These are phyloP conservation scores for Neurospora sublineolata DNA, from an alignment of 495 filamentous ascomycete genomes.

Conservation along the genomic window DNA sequence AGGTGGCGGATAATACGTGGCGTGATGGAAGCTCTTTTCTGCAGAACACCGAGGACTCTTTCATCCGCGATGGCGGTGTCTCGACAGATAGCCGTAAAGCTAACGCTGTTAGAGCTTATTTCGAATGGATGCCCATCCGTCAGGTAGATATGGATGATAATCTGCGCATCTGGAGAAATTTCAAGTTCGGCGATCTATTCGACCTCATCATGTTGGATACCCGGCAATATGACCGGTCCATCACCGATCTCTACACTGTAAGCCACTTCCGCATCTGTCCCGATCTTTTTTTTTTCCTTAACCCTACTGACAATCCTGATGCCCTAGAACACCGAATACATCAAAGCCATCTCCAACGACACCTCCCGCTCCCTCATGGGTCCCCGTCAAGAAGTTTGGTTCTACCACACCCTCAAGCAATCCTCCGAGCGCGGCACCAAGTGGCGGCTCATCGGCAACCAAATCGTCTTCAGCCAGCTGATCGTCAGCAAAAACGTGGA, in stretches of 20 bases:
- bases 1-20: slow-evolving; percentile 54
- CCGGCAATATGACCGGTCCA: slow-evolving; percentile 51
- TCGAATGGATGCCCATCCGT: slow-evolving; percentile 56
- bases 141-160: slow-evolving; percentile 62
- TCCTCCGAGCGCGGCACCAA: slow-evolving; percentile 42
- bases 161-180: slow-evolving; percentile 55
- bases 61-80: slow-evolving; percentile 46
- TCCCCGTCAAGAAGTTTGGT: slow-evolving; percentile 54
- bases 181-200: slow-evolving; percentile 51
- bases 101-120: slow-evolving; percentile 60
- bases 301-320: not conserved
- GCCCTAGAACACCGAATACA: slow-evolving; percentile 43
- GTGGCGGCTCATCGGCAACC: slow-evolving; percentile 56
- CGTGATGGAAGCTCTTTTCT: slow-evolving; percentile 42
- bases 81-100: slow-evolving; percentile 46
- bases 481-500: slow-evolving; percentile 31
- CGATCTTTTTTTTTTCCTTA: not conserved
- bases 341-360: slow-evolving; percentile 45
- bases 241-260: slow-evolving; percentile 28
- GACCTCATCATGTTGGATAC: slow-evolving; percentile 63
- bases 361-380: slow-evolving; percentile 53
- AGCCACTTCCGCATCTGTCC: slow-evolving; percentile 2
- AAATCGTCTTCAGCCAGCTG: slow-evolving; percentile 51
- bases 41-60: slow-evolving; percentile 51
- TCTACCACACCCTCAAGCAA: slow-evolving; percentile 46